Evolutionary conservation across 1,284 basidiomycete species (phyloP), one percentile per base, ranked within the genome.

Genomic region (Nidula niveotomentosa): DNA sequence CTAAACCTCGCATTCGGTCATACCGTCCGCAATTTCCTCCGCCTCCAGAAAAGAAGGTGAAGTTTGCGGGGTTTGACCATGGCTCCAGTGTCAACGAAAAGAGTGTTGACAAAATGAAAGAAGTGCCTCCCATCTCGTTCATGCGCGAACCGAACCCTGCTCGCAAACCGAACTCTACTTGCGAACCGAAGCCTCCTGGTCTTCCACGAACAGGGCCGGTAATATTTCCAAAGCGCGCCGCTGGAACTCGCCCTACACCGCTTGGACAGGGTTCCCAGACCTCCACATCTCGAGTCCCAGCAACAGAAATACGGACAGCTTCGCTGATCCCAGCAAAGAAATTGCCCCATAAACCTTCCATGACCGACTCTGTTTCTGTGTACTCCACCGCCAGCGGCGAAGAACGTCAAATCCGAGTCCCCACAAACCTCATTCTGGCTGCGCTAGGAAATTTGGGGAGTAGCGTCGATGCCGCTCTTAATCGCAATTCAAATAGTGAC

Each of bases 361-460:
- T 62, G 18, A 60, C 68, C 41, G 72, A 69, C 53, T 72, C 72
- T 3, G 60, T 55, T 34, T 74, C 73, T 6, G 51, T 68, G 51
- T 74, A 73, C 58, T 75, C 73, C 36, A 66, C 67, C 4, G 71
- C 66, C 51, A 74, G 70, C 54, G 71, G 62, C 30, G 74, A 75
- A 58, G 70, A 70, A 55, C 67, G 62, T 39, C 67, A 65, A 50
- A 53, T 62, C 23, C 64, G 65, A 39, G 65, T 61, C 17, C 67
- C 66, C 35, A 58, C 68, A n/a, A 66, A 65, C 56, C 60, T 70
- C 13, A 62, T 75, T 36, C 48, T 71, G 49, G 69, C 69, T 18
- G 70, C 73, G 17, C 61, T 73, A 52, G 72, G 63, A 41, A 62
- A 58, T 46, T 52, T 61, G 49, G 54, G 56, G 8, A 36, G 44